Conservation (phyloP, 352 stramenopile genomes). For the Phytopythium mirpurense region DNA sequence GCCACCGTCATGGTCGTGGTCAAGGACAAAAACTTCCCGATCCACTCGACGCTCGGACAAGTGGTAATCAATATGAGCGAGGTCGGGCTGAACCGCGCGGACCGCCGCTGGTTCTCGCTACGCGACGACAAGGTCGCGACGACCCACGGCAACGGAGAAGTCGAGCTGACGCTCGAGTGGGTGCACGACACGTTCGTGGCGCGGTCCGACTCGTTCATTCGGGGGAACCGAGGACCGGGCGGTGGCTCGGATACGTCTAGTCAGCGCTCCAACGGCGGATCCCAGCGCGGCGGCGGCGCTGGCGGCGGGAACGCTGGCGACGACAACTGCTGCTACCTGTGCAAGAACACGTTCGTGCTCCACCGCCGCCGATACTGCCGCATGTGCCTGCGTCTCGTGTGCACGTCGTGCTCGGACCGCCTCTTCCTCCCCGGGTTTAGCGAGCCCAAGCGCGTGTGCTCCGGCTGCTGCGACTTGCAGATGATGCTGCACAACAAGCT, state of each 20-base stretch:
- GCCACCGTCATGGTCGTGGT: slow-evolving; percentile 62
- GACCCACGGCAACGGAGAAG: slow-evolving; percentile 69
- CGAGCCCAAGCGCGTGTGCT: slow-evolving; percentile 83
- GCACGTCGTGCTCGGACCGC: slow-evolving; percentile 79
- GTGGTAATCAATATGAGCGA: slow-evolving; percentile 75
- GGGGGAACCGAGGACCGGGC: slow-evolving; percentile 48
- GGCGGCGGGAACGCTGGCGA: slow-evolving; percentile 16
- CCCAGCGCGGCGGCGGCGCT: slow-evolving; percentile 13
- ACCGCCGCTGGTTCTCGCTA: slow-evolving; percentile 77
- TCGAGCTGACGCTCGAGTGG: slow-evolving; percentile 89
- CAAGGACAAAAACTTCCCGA: slow-evolving; percentile 70
- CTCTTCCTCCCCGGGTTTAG: slow-evolving; percentile 85
- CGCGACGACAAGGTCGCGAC: slow-evolving; percentile 62
- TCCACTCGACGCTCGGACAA: slow-evolving; percentile 72
- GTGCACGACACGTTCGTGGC: slow-evolving; percentile 88
- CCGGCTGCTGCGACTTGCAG: slow-evolving; percentile 80
- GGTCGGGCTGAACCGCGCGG: slow-evolving; percentile 71
- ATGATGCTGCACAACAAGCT: slow-evolving; percentile 88
- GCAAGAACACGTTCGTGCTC: slow-evolving; percentile 74
- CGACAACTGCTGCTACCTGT: slow-evolving; percentile 77
- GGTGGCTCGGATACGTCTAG: not conserved
- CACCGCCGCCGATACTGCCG: slow-evolving; percentile 79
- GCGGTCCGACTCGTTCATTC: slow-evolving; percentile 81
- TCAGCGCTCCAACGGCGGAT: slow-evolving; percentile 2
- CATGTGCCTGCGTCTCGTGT: slow-evolving; percentile 83